Percentiles rank a stretch among this genome's conserved stretches.
Evolutionary conservation across 163 green algal genomes (phyloP).

Genomic region (Scenedesmus sp.): DNA sequence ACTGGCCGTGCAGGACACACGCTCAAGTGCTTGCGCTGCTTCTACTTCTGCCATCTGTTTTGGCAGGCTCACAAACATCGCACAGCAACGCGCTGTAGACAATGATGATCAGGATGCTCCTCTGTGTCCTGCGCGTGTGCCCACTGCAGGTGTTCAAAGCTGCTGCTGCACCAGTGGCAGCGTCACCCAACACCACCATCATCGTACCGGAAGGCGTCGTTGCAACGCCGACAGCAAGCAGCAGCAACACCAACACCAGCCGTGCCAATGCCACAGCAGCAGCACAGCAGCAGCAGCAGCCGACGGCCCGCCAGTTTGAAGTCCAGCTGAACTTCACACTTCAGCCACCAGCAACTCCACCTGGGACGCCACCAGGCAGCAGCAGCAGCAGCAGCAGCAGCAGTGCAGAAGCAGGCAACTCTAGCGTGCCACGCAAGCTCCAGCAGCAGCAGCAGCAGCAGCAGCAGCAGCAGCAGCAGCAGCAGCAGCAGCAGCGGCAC

Average conservation of each 20-base stretch:
- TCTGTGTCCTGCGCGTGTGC: neutral
- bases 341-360: neutral
- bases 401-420: neutral
- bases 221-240: neutral
- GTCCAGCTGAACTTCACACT: slow-evolving; percentile 45
- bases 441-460: slow-evolving; percentile 18
- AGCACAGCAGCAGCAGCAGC: neutral
- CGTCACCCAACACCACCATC: neutral
- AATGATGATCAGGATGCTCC: neutral
- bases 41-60: too few relatives aligned
- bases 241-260: neutral
- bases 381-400: slow-evolving; percentile 15
- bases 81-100: neutral
- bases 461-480: neutral
- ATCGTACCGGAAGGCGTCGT: neutral
- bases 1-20: too few relatives aligned
- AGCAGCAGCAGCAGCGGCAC: neutral
- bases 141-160: neutral
- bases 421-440: neutral
- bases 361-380: neutral
- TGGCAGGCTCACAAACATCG: too few relatives aligned
- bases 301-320: slow-evolving; percentile 46
- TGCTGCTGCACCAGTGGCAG: neutral
- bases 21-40: too few relatives aligned
- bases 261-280: neutral